Evolutionary conservation across 192 early-diverging fungal genomes (phyloP).

Genomic region (Umbelopsis sp.): DNA sequence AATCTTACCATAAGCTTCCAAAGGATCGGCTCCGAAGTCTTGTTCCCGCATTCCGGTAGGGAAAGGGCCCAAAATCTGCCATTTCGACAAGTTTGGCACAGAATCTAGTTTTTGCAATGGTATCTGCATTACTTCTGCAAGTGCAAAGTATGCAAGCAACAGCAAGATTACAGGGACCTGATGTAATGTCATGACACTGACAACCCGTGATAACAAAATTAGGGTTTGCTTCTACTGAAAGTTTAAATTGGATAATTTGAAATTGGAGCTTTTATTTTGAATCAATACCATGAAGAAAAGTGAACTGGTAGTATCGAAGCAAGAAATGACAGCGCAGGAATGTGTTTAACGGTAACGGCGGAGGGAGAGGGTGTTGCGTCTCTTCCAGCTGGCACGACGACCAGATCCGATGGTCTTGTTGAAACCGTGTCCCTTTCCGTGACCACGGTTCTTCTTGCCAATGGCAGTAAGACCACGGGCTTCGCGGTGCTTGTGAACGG

Average conservation of each 20-base stretch:
- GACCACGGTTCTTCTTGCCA: constrained; percentile 96
- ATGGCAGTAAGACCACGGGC: constrained; percentile 94
- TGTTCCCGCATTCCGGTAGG: constrained; percentile 60
- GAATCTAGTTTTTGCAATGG: background rate
- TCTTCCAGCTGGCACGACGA: constrained; percentile 88
- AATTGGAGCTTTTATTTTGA: background rate
- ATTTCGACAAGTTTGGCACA: background rate
- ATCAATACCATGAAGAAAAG: constrained; percentile 19
- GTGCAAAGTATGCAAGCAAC: background rate
- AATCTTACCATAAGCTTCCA: constrained; percentile 67
- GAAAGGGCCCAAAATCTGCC: constrained; percentile 71
- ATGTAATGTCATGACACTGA: background rate
- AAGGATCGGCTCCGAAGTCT: constrained; percentile 69
- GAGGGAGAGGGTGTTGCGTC: constrained; percentile 95
- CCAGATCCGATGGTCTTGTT: constrained; percentile 96
- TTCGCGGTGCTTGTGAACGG: constrained; percentile 98
- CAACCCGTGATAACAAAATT: background rate
- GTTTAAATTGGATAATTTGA: background rate
- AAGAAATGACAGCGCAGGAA: background rate
- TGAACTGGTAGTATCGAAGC: constrained; percentile 21
- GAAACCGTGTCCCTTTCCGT: constrained; percentile 94
- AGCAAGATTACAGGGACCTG: background rate
- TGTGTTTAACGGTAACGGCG: constrained; percentile 84
- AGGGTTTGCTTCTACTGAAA: background rate
- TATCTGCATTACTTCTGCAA: background rate